A percentile compares a stretch with the other conserved stretches of the same genome.
Evolutionary conservation across 1,284 basidiomycete genomes (phyloP).

Genomic region (Cerioporus squamosus): DNA sequence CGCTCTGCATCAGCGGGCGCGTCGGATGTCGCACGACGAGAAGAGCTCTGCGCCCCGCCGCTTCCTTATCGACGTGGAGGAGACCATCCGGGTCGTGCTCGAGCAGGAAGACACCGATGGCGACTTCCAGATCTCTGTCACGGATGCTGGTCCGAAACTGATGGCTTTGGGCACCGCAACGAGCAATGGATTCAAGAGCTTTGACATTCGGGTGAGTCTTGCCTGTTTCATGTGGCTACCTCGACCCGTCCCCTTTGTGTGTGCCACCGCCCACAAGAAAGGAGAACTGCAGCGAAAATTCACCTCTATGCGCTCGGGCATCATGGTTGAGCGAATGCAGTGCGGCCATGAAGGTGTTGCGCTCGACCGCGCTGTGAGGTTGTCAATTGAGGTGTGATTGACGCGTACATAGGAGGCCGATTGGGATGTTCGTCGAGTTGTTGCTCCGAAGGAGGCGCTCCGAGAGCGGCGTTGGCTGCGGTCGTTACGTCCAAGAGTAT

Average conservation of each 20-base stretch:
- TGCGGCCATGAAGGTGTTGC: background rate
- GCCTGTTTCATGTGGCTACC: slow-evolving; percentile 2
- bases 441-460: slow-evolving; percentile 6
- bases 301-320: background rate
- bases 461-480: background rate
- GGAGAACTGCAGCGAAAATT: background rate
- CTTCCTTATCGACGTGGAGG: slow-evolving; percentile 98
- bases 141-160: slow-evolving; percentile 96
- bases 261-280: background rate
- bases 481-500: background rate
- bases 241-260: background rate
- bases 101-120: slow-evolving; percentile 99
- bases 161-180: slow-evolving; percentile 95
- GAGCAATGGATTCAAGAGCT: slow-evolving; percentile 96
- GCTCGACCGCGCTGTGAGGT: slow-evolving; percentile 14
- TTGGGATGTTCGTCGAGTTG: slow-evolving; percentile 12
- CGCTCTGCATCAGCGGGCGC: slow-evolving; percentile 70
- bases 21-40: slow-evolving; percentile 87
- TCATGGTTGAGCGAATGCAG: no score
- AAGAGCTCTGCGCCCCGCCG: slow-evolving; percentile 76
- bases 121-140: slow-evolving; percentile 96
- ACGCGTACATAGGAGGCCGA: slow-evolving; percentile 2
- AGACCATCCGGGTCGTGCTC: slow-evolving; percentile 94
- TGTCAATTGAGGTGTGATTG: slow-evolving; percentile 11
- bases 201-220: slow-evolving; percentile 85